Percentiles rank a stretch among this genome's conserved stretches.
Conservation (phyloP, 257 asterid genomes). For the Nicotiana benthamiana region DNA sequence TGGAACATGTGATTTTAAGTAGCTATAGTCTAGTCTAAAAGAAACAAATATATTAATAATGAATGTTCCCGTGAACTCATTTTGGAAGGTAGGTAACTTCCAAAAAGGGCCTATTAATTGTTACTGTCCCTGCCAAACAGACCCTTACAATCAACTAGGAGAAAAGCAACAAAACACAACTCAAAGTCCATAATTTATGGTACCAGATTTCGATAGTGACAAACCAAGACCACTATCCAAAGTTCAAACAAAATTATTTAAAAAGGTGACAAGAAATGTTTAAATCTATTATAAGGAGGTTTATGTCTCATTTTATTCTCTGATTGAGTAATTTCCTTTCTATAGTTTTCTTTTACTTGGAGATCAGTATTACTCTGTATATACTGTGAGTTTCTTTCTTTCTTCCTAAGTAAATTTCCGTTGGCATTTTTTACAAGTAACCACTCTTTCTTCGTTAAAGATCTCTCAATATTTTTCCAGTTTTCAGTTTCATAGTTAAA, state of each 20-base stretch:
- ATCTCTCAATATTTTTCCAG: no score
- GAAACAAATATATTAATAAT: conserved; percentile 5
- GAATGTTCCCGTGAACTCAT: conserved; percentile 46
- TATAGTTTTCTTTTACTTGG: neutral
- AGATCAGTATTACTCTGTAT: no score
- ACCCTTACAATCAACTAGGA: conserved; percentile 18
- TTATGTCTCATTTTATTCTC: neutral
- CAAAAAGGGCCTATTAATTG: conserved; percentile 18
- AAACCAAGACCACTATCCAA: no score
- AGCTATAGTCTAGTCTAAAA: neutral
- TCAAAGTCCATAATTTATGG: conserved; percentile 4
- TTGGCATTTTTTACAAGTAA: no score
- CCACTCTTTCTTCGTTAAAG: no score
- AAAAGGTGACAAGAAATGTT: no score
- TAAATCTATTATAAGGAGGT: neutral
- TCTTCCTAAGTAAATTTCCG: no score
- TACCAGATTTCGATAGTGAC: neutral
- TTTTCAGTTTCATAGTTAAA: no score
- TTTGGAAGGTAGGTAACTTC: conserved; percentile 36
- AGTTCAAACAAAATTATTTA: no score
- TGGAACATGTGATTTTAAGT: neutral
- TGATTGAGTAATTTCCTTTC: neutral
- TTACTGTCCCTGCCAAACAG: conserved; percentile 15
- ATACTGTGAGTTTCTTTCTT: no score
- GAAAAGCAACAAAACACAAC: conserved; percentile 8